Evolutionary conservation across 805 yeast genomes (phyloP).

Genomic region (Cyberlindnera euphorbiae): DNA sequence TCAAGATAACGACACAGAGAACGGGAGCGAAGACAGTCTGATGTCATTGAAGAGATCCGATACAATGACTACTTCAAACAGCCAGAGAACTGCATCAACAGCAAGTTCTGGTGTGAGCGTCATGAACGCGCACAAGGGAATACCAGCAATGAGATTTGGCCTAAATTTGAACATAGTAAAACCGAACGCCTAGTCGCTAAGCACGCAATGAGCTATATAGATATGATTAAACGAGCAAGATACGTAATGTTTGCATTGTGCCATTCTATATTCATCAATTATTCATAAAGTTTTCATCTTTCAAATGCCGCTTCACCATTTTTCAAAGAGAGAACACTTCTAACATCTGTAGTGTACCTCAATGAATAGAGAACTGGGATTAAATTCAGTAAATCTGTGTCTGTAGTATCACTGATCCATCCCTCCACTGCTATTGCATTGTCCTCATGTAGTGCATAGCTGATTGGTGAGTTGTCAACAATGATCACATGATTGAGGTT

Average conservation of each 20-base stretch:
- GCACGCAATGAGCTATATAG: constrained; percentile 19
- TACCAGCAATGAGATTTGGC: constrained; percentile 30
- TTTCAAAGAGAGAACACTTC: constrained; percentile 70
- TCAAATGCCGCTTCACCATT: constrained; percentile 65
- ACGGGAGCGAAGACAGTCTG: constrained; percentile 9
- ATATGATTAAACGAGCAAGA: too few relatives aligned
- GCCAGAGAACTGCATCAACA: constrained; percentile 4
- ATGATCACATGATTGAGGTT: constrained; percentile 70
- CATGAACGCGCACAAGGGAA: too few relatives aligned
- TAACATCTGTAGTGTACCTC: constrained; percentile 78
- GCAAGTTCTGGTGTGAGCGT: constrained; percentile 3
- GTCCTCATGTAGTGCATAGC: constrained; percentile 76
- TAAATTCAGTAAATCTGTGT: constrained; percentile 73
- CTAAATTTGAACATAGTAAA: constrained; percentile 56
- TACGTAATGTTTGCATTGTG: background rate
- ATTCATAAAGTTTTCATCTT: constrained; percentile 5
- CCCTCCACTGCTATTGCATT: constrained; percentile 95
- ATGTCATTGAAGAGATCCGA: constrained; percentile 7
- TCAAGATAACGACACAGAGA: background rate
- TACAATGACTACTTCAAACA: constrained; percentile 4
- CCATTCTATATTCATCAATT: constrained; percentile 1
- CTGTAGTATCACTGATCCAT: constrained; percentile 96
- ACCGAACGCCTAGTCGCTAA: constrained; percentile 34
- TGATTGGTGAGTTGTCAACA: constrained; percentile 89
- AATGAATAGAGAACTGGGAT: constrained; percentile 76